phyloP scores from a whole-genome alignment of 1,139 yeast genomes.

The Debaryomycetaceae sp. region DNA sequence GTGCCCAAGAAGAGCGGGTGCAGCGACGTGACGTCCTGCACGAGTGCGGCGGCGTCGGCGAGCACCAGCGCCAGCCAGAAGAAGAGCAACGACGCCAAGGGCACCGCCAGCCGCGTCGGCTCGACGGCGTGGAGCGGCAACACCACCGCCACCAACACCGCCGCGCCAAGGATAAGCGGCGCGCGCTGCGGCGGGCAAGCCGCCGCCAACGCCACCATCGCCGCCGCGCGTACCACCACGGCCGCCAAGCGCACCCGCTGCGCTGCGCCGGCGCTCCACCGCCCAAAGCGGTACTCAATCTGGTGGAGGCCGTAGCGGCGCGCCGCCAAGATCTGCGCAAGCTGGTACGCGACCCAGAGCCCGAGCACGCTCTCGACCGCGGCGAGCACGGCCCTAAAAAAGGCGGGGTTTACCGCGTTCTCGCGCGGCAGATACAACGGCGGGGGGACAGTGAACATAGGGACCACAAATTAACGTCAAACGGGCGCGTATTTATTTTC shows the following conservation, averaged over 20 bases:
- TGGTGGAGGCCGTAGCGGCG: conserved; percentile 12
- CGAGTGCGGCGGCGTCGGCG: conserved; percentile 16
- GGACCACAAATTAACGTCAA: too few species aligned
- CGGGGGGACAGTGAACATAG: conserved; percentile 9
- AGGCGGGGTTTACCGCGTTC: conserved; percentile 15
- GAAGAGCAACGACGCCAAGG: conserved; percentile 24
- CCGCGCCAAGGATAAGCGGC: conserved; percentile 5
- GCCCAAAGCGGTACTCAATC: conserved; percentile 17
- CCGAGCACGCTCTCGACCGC: conserved; percentile 10
- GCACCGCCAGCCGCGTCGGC: conserved; percentile 24
- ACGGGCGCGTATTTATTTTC: too few species aligned
- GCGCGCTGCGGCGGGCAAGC: too few species aligned
- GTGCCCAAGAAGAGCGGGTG: conserved; percentile 13
- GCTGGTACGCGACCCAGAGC: conserved; percentile 11
- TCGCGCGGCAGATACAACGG: conserved; percentile 13
- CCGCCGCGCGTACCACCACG: conserved; percentile 6
- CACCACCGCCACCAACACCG: conserved; percentile 12
- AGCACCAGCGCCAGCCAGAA: conserved; percentile 29
- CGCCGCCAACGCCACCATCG: conserved; percentile 7
- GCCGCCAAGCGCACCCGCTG: conserved; percentile 10
- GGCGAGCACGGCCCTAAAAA: conserved; percentile 10
- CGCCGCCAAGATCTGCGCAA: conserved; percentile 9
- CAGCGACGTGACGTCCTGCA: conserved; percentile 21
- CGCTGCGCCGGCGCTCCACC: conserved; percentile 14
- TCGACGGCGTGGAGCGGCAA: conserved; percentile 32